phyloP scores from a whole-genome alignment of 306 rosid species.

The Ceratonia siliqua region DNA sequence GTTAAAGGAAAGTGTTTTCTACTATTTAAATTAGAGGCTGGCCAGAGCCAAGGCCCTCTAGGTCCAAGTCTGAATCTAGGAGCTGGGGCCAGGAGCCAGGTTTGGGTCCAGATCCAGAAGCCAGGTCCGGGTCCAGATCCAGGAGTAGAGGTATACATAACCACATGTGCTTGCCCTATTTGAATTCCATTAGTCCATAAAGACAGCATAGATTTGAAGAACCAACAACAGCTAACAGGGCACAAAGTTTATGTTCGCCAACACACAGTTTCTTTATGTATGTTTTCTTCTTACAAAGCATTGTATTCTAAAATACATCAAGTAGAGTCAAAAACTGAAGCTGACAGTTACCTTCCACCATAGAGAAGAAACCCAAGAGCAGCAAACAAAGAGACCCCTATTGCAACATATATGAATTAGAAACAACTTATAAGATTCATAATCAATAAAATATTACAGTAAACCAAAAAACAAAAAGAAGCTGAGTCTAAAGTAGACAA shows the following conservation, averaged over 20 bases:
- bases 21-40: too few relatives aligned
- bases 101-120: too few relatives aligned
- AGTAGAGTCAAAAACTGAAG: constrained; percentile 30
- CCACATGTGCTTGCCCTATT: not conserved
- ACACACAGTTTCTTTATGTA: not conserved
- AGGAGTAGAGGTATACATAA: too few relatives aligned
- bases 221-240: not conserved
- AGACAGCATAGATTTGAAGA: not conserved
- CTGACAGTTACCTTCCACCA: constrained; percentile 83
- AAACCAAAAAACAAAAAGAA: not conserved
- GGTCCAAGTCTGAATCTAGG: too few relatives aligned
- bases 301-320: constrained; percentile 11
- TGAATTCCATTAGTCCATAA: not conserved
- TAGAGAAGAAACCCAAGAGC: constrained; percentile 98
- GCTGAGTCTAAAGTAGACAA: constrained; percentile 12
- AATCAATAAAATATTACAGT: constrained; percentile 18
- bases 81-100: too few relatives aligned
- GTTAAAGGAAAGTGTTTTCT: too few relatives aligned
- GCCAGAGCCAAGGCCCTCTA: too few relatives aligned
- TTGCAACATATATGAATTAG: constrained; percentile 34
- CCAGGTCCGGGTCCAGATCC: too few relatives aligned
- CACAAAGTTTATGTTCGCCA: not conserved
- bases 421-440: constrained; percentile 24
- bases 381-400: constrained; percentile 92
- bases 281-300: constrained; percentile 17